Evolutionary conservation across 371 early-diverging fungal genomes (phyloP).

Genomic region (Mortierella sp.): DNA sequence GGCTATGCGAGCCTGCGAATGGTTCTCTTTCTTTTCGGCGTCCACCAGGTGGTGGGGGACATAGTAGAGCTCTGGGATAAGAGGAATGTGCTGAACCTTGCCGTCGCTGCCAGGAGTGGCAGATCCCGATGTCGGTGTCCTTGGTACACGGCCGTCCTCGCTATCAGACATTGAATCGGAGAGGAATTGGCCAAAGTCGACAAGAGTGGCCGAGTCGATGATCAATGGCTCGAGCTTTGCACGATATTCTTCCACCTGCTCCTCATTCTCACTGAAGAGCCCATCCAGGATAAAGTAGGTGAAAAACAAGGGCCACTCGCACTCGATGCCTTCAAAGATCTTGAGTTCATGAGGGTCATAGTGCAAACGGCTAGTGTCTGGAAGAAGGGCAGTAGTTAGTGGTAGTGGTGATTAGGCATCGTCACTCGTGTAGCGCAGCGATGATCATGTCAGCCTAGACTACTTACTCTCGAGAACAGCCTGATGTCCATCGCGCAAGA

Average conservation of each 20-base stretch:
- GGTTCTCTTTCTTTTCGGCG: constrained; percentile 78
- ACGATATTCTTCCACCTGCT: constrained; percentile 79
- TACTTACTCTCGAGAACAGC: constrained; percentile 74
- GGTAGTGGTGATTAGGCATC: background rate
- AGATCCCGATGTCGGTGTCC: constrained; percentile 51
- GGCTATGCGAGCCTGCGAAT: constrained; percentile 80
- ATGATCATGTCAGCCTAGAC: no score
- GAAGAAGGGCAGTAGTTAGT: background rate
- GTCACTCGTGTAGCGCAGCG: no score
- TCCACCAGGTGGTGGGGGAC: constrained; percentile 81
- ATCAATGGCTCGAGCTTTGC: constrained; percentile 74
- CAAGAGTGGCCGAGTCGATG: constrained; percentile 72
- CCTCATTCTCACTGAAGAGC: constrained; percentile 73
- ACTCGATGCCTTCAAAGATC: constrained; percentile 89
- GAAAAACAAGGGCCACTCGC: constrained; percentile 94
- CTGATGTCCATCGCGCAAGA: constrained; percentile 92
- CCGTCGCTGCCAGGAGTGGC: constrained; percentile 31
- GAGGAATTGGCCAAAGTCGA: constrained; percentile 54
- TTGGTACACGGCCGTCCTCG: constrained; percentile 38
- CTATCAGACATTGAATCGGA: constrained; percentile 52
- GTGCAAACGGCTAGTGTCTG: constrained; percentile 79
- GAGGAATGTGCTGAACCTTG: constrained; percentile 57
- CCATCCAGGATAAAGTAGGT: constrained; percentile 91
- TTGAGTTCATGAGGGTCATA: constrained; percentile 88
- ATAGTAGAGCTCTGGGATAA: constrained; percentile 87